Evolutionary conservation across 2,329 filamentous ascomycete species (phyloP).

Genomic region (Cordyceps tenuipes): DNA sequence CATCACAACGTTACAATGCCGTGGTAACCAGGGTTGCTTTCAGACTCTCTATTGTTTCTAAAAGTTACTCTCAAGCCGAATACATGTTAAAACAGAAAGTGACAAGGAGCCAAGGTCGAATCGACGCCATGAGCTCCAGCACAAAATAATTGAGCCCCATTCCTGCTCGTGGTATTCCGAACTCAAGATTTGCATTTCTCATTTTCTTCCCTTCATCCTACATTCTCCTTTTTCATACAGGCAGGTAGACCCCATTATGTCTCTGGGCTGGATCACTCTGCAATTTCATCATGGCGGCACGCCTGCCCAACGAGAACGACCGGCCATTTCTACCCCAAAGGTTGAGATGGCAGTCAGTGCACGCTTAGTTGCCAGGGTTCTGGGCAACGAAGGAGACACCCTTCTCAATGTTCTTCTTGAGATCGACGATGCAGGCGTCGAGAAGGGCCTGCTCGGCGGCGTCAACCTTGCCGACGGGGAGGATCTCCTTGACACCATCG

Average conservation of each 20-base stretch:
- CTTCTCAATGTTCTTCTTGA: conserved; percentile 96
- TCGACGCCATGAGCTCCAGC: neutral
- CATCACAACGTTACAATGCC: neutral
- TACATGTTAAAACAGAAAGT: conserved; percentile 6
- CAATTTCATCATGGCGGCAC: neutral
- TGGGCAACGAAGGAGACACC: conserved; percentile 54
- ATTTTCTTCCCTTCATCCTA: conserved; percentile 7
- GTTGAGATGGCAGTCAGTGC: neutral
- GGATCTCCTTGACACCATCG: conserved; percentile 90
- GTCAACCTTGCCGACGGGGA: conserved; percentile 76
- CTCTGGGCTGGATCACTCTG: neutral
- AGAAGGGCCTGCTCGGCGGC: conserved; percentile 83
- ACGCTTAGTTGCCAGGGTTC: conserved; percentile 51
- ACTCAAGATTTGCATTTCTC: conserved; percentile 8
- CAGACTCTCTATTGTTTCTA: conserved; percentile 1
- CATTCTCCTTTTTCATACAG: conserved; percentile 9
- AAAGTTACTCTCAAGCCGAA: neutral
- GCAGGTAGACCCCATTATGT: neutral
- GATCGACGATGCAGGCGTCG: conserved; percentile 72
- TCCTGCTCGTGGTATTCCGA: conserved; percentile 9
- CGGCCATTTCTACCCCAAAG: neutral
- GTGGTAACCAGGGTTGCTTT: neutral
- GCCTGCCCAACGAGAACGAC: neutral
- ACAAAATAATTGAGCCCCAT: conserved; percentile 1
- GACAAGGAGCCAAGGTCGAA: neutral